Evolutionary conservation across 1,284 basidiomycete genomes (phyloP), one percentile per base, ranked within the genome.

Genomic region (Lignosus rhinocerotis): DNA sequence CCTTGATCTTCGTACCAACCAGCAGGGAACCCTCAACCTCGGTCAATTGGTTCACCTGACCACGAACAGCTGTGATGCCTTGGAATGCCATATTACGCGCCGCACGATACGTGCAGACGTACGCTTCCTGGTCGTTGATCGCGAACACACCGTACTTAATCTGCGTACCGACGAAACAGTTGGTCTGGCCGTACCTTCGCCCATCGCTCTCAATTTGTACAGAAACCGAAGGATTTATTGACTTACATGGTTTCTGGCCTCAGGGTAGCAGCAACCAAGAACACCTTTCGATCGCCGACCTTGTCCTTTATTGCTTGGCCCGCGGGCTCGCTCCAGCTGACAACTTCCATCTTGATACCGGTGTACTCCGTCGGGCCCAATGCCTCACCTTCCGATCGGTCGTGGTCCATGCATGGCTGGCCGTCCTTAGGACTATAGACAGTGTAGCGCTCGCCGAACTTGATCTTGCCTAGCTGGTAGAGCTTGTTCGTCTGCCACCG

Each of bases 391-490:
- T 94, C 94, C 56, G 88, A 85, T 63, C 97, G 92, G 74, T 99
- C 97, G 79, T 99, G 97, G 77, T 99, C 97, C 97, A 99, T 99
- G 73, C 97, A 99, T 1, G 97, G 96, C 73, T 99, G 97, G 9
- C 94, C 95, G 70, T 99, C 97, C 75, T 98, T 98, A n/a, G 94
- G 94, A 67, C 93, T 96, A 81, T 97, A 99, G 72, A 99, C 94
- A 42, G 97, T 99, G 77, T 98, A 97, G 46, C 97, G 90, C 78
- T 98, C 93, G 53, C 97, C 97, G 71, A 98, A 99, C 78, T 97
- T 96, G 80, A 98, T 93, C 75, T 94, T 94, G 38, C 90, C 88
- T 55, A 93, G 79, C 45, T 80, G 80, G 76, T 93, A 84, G 12
- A 99, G 84, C 74, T 94, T 95, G 81, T 96, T 98, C 76, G 95